Percentiles rank a stretch among this genome's conserved stretches.
These are phyloP conservation scores for Boletellus sp. DNA, from an alignment of 768 basidiomycete species.

Conservation along the genomic window DNA sequence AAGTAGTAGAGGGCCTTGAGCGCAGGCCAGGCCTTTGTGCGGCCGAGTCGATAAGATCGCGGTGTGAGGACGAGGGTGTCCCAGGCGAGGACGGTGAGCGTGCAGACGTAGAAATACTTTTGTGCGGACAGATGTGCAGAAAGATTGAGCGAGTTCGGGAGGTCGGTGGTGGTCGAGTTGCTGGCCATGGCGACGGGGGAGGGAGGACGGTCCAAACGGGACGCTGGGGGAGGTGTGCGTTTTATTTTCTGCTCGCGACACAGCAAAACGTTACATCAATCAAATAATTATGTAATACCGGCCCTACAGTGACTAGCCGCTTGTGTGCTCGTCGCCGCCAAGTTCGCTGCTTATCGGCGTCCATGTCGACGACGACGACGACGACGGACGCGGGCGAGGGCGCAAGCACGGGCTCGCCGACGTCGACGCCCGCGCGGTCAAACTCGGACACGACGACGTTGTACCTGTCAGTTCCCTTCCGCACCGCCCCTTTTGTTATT, in stretches of 20 bases:
- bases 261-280: slow-evolving; percentile 22
- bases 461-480: slow-evolving; percentile 26
- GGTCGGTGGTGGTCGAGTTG: slow-evolving; percentile 1
- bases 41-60: slow-evolving; percentile 68
- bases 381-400: neutral
- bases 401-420: slow-evolving; percentile 4
- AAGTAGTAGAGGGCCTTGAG: slow-evolving; percentile 78
- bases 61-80: slow-evolving; percentile 84
- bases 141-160: slow-evolving; percentile 70
- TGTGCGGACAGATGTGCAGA: slow-evolving; percentile 78
- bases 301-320: neutral
- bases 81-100: slow-evolving; percentile 86
- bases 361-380: slow-evolving; percentile 15
- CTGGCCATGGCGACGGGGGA: slow-evolving; percentile 13
- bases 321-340: neutral
- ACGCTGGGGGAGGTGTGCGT: no score
- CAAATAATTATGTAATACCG: slow-evolving; percentile 19
- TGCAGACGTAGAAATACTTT: slow-evolving; percentile 89
- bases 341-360: slow-evolving; percentile 1
- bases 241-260: slow-evolving; percentile 10
- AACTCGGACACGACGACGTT: slow-evolving; percentile 20
- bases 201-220: neutral
- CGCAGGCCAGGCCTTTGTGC: slow-evolving; percentile 62
- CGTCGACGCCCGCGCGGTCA: slow-evolving; percentile 4
- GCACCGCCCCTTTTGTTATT: slow-evolving; percentile 13